Base-by-base conservation (phyloP, 495 filamentous ascomycete species). In the Daldinia loculata region DNA sequence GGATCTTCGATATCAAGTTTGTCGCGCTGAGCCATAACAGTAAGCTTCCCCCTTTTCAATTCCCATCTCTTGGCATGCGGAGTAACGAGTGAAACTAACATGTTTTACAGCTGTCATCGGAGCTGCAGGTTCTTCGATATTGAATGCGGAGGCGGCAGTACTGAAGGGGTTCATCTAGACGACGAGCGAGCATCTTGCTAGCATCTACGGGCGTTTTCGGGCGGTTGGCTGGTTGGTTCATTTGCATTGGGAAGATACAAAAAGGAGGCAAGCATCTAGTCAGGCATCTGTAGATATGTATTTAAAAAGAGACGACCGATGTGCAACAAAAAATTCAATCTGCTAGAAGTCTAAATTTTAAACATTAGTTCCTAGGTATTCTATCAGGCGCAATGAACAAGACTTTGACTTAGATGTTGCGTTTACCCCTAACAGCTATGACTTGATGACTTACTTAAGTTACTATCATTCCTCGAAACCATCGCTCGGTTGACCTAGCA, bases 101-200 rank as follows among this genome's bases (percentile, higher is more conserved):
- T 15, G 3, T 26, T 12, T 26, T 39, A 7, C 65, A 91, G 89
- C 94, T 50, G 90, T 99, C 48, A 94, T 99, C 76, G 95, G 94
- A 71, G 95, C 95, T 39, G 94, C 95, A 9, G 95, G 95, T 34
- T 95, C 92, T 8, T 97, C 93, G 15, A 96, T 98, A 77, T 81
- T 99, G 63, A 98, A 98, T 78, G 93, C 94, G 12, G 95, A 98
- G 79, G 93, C 94, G 36, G 94, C 95, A 38, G 88, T 97, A 26
- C 86, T 97, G 56, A 96, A 94, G 82, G 95, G 94, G 8, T 92
- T 89, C 71, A 84, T 93, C 69, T 94, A 86, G 82, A 74, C 29
- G 17, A n/a, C 6, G 51, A 29, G n/a, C 43, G 12, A 75, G 69
- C 74, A 70, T 60, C 32, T 39, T 41, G 63, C 58, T 64, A 60